These are phyloP conservation scores for Kwoniella sp. DNA, from an alignment of 768 basidiomycete species.

Conservation along the genomic window DNA sequence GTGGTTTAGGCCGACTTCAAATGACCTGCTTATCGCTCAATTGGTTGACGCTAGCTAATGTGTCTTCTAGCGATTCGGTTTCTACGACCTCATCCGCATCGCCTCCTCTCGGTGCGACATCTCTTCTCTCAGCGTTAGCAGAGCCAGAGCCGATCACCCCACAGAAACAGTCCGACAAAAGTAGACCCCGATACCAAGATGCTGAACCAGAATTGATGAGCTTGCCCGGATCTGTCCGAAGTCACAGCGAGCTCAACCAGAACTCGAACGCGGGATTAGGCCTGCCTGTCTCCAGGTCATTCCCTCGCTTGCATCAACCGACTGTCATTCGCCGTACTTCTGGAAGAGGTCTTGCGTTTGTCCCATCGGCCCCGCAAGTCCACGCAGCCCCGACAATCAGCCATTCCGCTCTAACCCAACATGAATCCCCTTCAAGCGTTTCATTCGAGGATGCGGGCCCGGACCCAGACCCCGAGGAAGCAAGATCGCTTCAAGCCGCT, in stretches of 20 bases:
- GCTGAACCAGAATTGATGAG: conserved; percentile 3
- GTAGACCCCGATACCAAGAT: neutral
- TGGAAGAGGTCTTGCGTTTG: conserved; percentile 36
- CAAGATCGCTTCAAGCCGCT: neutral
- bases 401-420: neutral
- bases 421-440: no score
- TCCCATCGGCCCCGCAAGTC: conserved; percentile 34
- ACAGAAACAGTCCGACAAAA: neutral
- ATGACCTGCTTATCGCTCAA: no score
- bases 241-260: neutral
- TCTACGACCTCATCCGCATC: conserved; percentile 38
- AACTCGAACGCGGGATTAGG: neutral
- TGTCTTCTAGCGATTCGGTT: conserved; percentile 25
- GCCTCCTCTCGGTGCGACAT: conserved; percentile 42
- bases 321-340: conserved; percentile 38
- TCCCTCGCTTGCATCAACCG: conserved; percentile 47
- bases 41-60: neutral
- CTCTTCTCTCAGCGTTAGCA: conserved; percentile 35
- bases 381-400: neutral
- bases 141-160: conserved; percentile 30
- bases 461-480: neutral
- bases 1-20: no score
- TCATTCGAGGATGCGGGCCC: neutral
- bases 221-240: conserved; percentile 10
- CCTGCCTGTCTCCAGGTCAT: conserved; percentile 12